Percentiles rank a stretch among this genome's conserved stretches.
Conservation (phyloP, 2,329 filamentous ascomycete species). For the Xylariaceae sp. region DNA sequence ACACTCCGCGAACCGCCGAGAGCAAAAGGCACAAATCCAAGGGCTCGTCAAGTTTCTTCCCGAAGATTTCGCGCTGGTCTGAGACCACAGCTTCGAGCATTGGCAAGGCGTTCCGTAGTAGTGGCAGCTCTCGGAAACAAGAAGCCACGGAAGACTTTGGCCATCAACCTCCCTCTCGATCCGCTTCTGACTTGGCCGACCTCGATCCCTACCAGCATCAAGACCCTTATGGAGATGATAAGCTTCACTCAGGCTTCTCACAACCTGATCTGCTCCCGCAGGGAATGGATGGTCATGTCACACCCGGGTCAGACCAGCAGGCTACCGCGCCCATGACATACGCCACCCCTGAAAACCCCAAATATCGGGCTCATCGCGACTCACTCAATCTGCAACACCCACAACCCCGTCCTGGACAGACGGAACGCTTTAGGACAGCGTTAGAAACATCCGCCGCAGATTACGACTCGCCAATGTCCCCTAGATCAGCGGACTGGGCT, state of each 20-base stretch:
- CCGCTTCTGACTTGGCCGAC: constrained; percentile 74
- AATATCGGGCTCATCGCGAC: constrained; percentile 83
- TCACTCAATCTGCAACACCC: constrained; percentile 82
- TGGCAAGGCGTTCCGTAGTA: constrained; percentile 76
- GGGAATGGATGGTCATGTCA: constrained; percentile 33
- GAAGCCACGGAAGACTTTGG: constrained; percentile 67
- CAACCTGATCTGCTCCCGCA: constrained; percentile 53
- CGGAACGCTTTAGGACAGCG: constrained; percentile 74
- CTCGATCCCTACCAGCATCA: constrained; percentile 68
- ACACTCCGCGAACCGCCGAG: constrained; percentile 78
- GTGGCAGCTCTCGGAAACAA: constrained; percentile 62
- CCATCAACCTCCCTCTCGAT: constrained; percentile 70
- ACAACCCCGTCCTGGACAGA: constrained; percentile 76
- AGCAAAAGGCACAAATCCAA: constrained; percentile 88
- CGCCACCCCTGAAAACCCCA: constrained; percentile 70
- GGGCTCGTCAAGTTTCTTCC: constrained; percentile 78
- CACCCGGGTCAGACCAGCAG: constrained; percentile 41
- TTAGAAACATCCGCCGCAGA: constrained; percentile 76
- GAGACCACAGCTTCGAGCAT: constrained; percentile 93
- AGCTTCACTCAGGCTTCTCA: constrained; percentile 63
- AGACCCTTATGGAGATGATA: constrained; percentile 65
- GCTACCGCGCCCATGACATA: constrained; percentile 59
- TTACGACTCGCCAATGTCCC: constrained; percentile 67
- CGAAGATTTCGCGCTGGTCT: constrained; percentile 96
- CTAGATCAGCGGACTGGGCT: constrained; percentile 67